These are phyloP conservation scores for Amanita jacksonii DNA, from an alignment of 768 basidiomycete genomes.

Conservation along the genomic window DNA sequence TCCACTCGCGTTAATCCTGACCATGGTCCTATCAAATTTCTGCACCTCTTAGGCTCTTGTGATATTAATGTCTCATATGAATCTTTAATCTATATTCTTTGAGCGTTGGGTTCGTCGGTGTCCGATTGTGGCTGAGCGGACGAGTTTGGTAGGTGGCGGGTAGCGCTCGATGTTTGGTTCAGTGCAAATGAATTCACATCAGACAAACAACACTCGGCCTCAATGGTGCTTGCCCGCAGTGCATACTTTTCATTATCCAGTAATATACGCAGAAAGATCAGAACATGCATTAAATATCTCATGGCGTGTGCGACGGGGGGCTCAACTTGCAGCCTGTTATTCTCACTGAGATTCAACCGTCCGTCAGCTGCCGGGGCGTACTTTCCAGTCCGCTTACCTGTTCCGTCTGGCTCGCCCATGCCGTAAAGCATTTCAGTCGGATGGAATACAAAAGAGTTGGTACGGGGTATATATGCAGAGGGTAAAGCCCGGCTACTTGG, in stretches of 20 bases:
- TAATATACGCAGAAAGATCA: not conserved
- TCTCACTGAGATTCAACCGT: constrained; percentile 22
- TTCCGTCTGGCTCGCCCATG: constrained; percentile 64
- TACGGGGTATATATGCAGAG: constrained; percentile 51
- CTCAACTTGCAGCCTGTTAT: constrained; percentile 44
- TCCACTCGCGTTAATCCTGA: constrained; percentile 17
- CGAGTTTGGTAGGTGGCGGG: constrained; percentile 2
- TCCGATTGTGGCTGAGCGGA: constrained; percentile 9
- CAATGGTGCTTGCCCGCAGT: too few species aligned
- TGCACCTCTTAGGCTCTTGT: not conserved
- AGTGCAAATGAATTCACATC: too few species aligned
- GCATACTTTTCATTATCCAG: too few species aligned
- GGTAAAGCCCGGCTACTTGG: constrained; percentile 42
- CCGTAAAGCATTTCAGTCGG: constrained; percentile 82
- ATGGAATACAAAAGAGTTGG: constrained; percentile 68
- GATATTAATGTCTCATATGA: constrained; percentile 6
- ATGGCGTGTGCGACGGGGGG: constrained; percentile 5
- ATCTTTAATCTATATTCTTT: not conserved
- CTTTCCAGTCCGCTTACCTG: constrained; percentile 24
- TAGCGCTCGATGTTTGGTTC: constrained; percentile 6
- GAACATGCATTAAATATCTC: not conserved
- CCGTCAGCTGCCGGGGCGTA: not conserved
- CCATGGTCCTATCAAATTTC: constrained; percentile 12
- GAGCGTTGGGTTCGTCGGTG: constrained; percentile 2
- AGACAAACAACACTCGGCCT: too few species aligned